Percentiles rank a stretch among this genome's conserved stretches.
Evolutionary conservation across 2,329 filamentous ascomycete species (phyloP).

Genomic region (Acephala macrosclerotiorum): DNA sequence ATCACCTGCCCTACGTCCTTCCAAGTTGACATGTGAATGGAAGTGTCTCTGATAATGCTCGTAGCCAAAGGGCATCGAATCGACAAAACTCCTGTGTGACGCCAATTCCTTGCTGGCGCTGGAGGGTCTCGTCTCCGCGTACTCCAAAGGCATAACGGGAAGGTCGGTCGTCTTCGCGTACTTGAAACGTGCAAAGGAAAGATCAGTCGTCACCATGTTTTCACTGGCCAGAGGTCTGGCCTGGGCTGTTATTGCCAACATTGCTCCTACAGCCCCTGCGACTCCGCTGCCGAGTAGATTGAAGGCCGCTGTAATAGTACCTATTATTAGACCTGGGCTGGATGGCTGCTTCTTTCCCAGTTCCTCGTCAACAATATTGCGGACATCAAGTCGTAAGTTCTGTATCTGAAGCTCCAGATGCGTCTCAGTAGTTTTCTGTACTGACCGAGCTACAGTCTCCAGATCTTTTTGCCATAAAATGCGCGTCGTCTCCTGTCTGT

Average conservation of each 20-base stretch:
- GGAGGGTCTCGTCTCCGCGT: too few relatives aligned
- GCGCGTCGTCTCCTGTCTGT: background rate
- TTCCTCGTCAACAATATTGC: background rate
- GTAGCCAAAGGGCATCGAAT: too few relatives aligned
- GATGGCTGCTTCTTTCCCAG: background rate
- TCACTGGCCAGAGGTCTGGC: too few relatives aligned
- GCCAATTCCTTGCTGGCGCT: too few relatives aligned
- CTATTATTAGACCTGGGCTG: background rate
- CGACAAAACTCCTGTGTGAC: too few relatives aligned
- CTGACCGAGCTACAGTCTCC: background rate
- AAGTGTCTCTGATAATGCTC: too few relatives aligned
- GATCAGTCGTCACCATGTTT: too few relatives aligned
- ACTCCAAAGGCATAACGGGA: too few relatives aligned
- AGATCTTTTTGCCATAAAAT: background rate
- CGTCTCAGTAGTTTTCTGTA: background rate
- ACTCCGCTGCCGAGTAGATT: background rate
- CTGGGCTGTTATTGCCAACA: background rate
- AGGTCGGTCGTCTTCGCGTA: too few relatives aligned
- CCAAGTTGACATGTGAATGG: too few relatives aligned
- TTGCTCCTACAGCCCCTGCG: background rate
- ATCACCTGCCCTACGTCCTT: too few relatives aligned
- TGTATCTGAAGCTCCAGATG: conserved; percentile 7
- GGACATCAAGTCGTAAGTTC: background rate
- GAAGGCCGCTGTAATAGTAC: background rate
- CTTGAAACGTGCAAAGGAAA: too few relatives aligned